A percentile compares a stretch with the other conserved stretches of the same genome.
Evolutionary conservation across 2,329 filamentous ascomycete species (phyloP).

Genomic region (Cladosporium austrohemisphaericum): DNA sequence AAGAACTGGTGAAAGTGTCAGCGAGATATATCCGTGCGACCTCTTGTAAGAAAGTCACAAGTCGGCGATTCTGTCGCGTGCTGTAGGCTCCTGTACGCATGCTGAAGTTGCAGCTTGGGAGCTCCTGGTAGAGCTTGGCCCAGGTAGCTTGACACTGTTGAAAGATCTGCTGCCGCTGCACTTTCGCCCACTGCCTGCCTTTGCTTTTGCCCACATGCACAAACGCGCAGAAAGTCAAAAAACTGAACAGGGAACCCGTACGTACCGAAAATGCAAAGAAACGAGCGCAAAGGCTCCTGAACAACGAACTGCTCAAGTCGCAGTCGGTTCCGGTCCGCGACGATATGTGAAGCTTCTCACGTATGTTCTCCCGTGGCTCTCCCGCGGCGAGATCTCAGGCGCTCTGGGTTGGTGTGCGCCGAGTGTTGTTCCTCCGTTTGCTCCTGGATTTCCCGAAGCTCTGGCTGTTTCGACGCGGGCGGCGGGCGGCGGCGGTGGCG

Average conservation of each 20-base stretch:
- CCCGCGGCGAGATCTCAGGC: slow-evolving; percentile 5
- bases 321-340: slow-evolving; percentile 11
- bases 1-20: slow-evolving; percentile 5
- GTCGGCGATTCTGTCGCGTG: too few relatives aligned
- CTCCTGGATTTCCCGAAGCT: slow-evolving; percentile 17
- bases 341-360: slow-evolving; percentile 6
- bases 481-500: slow-evolving; percentile 2
- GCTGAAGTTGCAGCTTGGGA: too few relatives aligned
- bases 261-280: slow-evolving; percentile 28
- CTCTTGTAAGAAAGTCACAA: too few relatives aligned
- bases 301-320: slow-evolving; percentile 18
- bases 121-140: too few relatives aligned
- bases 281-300: slow-evolving; percentile 31
- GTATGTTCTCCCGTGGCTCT: slow-evolving; percentile 1
- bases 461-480: slow-evolving; percentile 11
- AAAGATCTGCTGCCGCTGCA: background rate
- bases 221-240: background rate
- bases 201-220: background rate
- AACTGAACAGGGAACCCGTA: slow-evolving; percentile 12
- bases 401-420: slow-evolving; percentile 6
- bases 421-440: slow-evolving; percentile 9
- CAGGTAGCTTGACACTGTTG: too few relatives aligned
- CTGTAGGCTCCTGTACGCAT: too few relatives aligned
- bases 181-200: background rate
- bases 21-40: background rate